Conservation (phyloP, 495 filamentous ascomycete genomes). For the Elasticomyces elasticus region DNA sequence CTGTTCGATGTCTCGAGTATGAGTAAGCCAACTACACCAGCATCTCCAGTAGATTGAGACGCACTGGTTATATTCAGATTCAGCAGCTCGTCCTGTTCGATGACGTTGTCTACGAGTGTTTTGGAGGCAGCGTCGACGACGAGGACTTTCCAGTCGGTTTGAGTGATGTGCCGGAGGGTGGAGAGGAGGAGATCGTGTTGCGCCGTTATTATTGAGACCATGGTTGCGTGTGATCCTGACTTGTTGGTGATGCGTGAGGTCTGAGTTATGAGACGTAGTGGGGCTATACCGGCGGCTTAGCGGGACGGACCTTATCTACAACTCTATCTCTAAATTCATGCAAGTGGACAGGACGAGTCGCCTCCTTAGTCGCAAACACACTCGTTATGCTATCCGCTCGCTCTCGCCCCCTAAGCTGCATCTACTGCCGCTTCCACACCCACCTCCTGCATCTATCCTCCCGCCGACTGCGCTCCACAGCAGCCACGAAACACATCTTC, state of each 20-base stretch:
- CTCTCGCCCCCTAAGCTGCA: constrained; percentile 16
- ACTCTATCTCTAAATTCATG: too few species aligned
- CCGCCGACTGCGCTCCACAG: constrained; percentile 9
- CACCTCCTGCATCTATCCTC: constrained; percentile 12
- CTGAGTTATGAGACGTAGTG: too few species aligned
- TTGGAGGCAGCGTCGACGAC: constrained; percentile 72
- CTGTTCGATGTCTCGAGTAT: constrained; percentile 68
- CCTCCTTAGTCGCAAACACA: neutral
- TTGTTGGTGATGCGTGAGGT: too few species aligned
- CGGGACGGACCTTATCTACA: too few species aligned
- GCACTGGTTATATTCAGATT: constrained; percentile 89
- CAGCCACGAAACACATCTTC: neutral
- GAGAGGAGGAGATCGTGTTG: constrained; percentile 46
- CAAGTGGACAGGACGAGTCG: too few species aligned
- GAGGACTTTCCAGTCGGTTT: constrained; percentile 80
- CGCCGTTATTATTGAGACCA: constrained; percentile 34
- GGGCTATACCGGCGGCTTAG: too few species aligned
- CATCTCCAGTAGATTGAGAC: constrained; percentile 8
- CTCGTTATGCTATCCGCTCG: neutral
- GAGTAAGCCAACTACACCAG: too few species aligned
- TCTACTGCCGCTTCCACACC: constrained; percentile 25
- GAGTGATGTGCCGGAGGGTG: constrained; percentile 48
- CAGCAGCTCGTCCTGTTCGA: constrained; percentile 90
- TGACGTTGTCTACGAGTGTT: constrained; percentile 73
- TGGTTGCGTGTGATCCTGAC: constrained; percentile 13